A percentile compares a stretch with the other conserved stretches of the same genome.
Conservation (phyloP, 2,329 filamentous ascomycete species). For the Fusarium armeniacum region DNA sequence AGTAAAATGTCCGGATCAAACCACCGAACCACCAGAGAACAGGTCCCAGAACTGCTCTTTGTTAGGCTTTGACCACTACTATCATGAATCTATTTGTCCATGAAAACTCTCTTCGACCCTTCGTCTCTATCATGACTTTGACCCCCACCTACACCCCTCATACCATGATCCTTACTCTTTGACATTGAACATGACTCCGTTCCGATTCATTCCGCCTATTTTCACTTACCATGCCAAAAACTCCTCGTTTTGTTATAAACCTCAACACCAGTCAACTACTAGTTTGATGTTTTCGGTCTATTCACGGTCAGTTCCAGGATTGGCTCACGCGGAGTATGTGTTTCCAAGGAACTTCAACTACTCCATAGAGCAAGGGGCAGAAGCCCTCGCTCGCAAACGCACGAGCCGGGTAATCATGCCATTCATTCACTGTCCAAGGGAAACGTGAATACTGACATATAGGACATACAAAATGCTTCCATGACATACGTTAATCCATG, state of each 20-base stretch:
- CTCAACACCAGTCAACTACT: slow-evolving; percentile 22
- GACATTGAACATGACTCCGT: slow-evolving; percentile 7
- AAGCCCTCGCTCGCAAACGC: slow-evolving; percentile 26
- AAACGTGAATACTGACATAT: neutral
- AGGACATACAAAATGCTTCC: slow-evolving; percentile 20
- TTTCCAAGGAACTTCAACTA: slow-evolving; percentile 15
- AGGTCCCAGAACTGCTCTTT: slow-evolving; percentile 16
- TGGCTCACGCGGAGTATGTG: slow-evolving; percentile 22
- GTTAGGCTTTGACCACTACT: slow-evolving; percentile 17
- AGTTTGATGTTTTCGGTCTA: slow-evolving; percentile 44
- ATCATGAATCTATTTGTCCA: slow-evolving; percentile 38
- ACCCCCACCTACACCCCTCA: slow-evolving; percentile 27
- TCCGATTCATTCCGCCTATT: slow-evolving; percentile 41
- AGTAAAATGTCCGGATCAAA: slow-evolving; percentile 16
- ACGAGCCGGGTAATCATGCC: slow-evolving; percentile 35
- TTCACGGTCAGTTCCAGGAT: slow-evolving; percentile 26
- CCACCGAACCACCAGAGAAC: slow-evolving; percentile 26
- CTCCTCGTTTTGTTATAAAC: slow-evolving; percentile 17
- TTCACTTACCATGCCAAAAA: slow-evolving; percentile 28
- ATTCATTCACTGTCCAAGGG: slow-evolving; percentile 18
- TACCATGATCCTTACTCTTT: slow-evolving; percentile 16
- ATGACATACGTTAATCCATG: slow-evolving; percentile 8
- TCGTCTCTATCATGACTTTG: slow-evolving; percentile 20
- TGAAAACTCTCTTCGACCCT: slow-evolving; percentile 18
- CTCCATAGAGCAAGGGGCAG: slow-evolving; percentile 7